Evolutionary conservation across 305 asterid genomes (phyloP), one percentile per base, ranked within the genome.

Genomic region (Fraxinus floribunda): DNA sequence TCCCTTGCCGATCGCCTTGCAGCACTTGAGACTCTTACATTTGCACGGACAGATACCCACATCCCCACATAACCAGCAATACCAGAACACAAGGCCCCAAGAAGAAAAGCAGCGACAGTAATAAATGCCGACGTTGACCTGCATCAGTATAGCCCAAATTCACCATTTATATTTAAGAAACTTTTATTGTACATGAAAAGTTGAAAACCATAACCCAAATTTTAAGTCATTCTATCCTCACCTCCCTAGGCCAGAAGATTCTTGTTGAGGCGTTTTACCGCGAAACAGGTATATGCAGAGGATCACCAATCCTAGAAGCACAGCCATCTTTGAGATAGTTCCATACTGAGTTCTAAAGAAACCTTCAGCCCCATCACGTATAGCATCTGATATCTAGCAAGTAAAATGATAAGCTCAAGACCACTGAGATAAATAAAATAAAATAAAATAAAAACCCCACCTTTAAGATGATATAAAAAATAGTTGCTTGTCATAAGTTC

Each of bases 1-100:
- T 97, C 99, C 84, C 98, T 91, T 36, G 97, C 94, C 41, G 99
- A 97, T 80, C 98, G 92, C 85, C 99, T 91, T 85, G 99, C 99
- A 66, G 99, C 99, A 93, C 99, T 95, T 74, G 99, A 88, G 78
- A 95, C 99, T 80, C 99, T 92, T 79, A 97, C 99, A 91, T 97
- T 97, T 79, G 99, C 99, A 78, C 99, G 97, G 79, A 97, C 98
- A 78, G 99, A 97, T 79, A 97, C 99, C 99, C 99, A 97, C 99
- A 97, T 97, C 71, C 99, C 99, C 66, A 93, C 98, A 83, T 95
- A 97, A 80, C 99, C 99, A 91, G 99, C 98, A 83, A 93, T 79
- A 68, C 99, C 99, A 83, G 99, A 97, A 88, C 99, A 97, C 60
- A 97, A 86, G 83, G 98, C 98, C 86, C 99, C 99, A 62, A 97